These are phyloP conservation scores for Bryoglossum gracile DNA, from an alignment of 495 filamentous ascomycete species.

Conservation along the genomic window DNA sequence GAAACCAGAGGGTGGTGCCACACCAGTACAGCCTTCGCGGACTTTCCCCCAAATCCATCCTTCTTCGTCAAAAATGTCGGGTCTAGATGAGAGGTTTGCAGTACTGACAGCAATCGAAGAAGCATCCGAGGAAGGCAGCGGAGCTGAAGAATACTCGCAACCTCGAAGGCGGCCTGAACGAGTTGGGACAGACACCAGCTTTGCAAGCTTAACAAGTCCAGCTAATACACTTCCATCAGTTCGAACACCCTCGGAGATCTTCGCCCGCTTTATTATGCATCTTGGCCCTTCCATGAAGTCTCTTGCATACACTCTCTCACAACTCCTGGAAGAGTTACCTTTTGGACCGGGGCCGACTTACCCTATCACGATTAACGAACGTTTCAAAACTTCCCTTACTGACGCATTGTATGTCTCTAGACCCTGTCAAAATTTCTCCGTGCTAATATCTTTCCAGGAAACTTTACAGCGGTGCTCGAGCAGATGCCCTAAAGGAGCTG, in stretches of 20 bases:
- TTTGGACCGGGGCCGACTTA: slow-evolving; percentile 60
- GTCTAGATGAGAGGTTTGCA: slow-evolving; percentile 21
- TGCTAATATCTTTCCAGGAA: slow-evolving; percentile 24
- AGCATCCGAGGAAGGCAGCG: slow-evolving; percentile 51
- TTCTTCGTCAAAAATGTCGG: not conserved
- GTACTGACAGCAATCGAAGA: slow-evolving; percentile 60
- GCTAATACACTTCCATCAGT: slow-evolving; percentile 31
- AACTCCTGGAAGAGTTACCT: slow-evolving; percentile 81
- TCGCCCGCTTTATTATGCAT: slow-evolving; percentile 76
- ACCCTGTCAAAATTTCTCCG: not conserved
- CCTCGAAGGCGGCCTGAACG: not conserved
- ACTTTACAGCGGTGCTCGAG: slow-evolving; percentile 66
- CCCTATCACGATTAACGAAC: slow-evolving; percentile 63
- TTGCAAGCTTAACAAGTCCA: slow-evolving; percentile 16
- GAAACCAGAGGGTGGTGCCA: slow-evolving; percentile 27
- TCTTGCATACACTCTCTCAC: slow-evolving; percentile 78
- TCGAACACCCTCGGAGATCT: slow-evolving; percentile 66
- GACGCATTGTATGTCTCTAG: slow-evolving; percentile 51
- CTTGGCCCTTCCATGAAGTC: slow-evolving; percentile 95
- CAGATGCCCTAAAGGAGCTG: slow-evolving; percentile 65
- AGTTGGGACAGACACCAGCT: slow-evolving; percentile 11
- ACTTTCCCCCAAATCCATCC: not conserved
- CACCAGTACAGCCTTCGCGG: not conserved
- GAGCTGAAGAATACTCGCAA: slow-evolving; percentile 32
- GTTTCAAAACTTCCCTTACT: slow-evolving; percentile 68